Evolutionary conservation across 2,329 filamentous ascomycete species (phyloP).

Genomic region (Trichoderma semiorbis): DNA sequence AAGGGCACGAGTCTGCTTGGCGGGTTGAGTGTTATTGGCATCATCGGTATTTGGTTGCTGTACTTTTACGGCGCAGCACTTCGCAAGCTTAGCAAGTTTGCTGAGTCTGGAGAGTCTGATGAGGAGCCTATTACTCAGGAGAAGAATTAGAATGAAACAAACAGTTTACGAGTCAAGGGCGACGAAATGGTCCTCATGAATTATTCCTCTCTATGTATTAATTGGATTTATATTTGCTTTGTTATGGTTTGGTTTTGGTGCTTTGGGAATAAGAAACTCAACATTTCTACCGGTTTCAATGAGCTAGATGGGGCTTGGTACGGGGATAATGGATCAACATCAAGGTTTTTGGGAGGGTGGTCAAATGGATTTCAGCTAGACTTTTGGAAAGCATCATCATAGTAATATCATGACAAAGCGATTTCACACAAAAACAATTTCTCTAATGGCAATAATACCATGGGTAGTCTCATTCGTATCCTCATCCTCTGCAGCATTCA

Average conservation of each 20-base stretch:
- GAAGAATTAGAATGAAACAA: neutral
- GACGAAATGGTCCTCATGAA: neutral
- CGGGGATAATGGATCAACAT: neutral
- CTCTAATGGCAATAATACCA: neutral
- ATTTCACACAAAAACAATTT: neutral
- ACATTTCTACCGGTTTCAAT: neutral
- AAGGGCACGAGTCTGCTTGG: conserved; percentile 56
- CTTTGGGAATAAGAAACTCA: neutral
- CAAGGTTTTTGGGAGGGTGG: neutral
- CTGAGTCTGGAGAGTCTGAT: conserved; percentile 24
- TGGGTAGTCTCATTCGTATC: neutral
- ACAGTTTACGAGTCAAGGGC: neutral
- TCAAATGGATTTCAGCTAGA: neutral
- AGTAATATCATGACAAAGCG: neutral
- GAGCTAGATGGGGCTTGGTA: neutral
- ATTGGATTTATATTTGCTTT: neutral
- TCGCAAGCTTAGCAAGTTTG: conserved; percentile 56
- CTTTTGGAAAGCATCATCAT: neutral
- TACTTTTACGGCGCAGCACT: conserved; percentile 55
- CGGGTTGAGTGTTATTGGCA: conserved; percentile 50
- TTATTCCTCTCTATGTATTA: neutral
- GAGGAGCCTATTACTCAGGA: neutral
- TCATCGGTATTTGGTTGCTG: conserved; percentile 57
- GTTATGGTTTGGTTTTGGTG: neutral
- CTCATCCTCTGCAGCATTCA: neutral